Percentiles rank a stretch among this genome's conserved stretches.
Evolutionary conservation across 129 eudicot genomes (phyloP).

Genomic region (Lactuca sativa): DNA sequence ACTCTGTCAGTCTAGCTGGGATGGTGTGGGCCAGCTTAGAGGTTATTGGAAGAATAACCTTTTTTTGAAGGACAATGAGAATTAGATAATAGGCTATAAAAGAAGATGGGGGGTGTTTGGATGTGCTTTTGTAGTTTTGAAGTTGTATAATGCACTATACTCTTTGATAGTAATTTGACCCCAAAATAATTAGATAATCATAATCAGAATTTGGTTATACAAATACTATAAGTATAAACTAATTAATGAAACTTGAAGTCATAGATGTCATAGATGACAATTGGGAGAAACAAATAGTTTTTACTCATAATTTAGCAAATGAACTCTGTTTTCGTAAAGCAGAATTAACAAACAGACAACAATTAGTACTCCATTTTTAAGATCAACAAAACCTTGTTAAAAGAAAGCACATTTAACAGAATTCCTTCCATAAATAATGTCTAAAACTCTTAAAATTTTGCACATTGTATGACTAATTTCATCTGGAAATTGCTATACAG

Average conservation of each 20-base stretch:
- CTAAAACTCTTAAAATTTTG: neutral
- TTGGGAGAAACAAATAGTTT: neutral
- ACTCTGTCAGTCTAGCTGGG: no score
- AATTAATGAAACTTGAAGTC: neutral
- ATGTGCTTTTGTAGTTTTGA: neutral
- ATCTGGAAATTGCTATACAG: conserved; percentile 1
- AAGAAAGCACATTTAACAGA: conserved; percentile 13
- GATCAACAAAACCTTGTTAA: conserved; percentile 2
- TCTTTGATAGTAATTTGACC: neutral
- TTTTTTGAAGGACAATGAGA: neutral
- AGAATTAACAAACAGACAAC: neutral
- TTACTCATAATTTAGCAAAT: neutral
- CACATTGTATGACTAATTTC: conserved; percentile 8
- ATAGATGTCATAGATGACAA: neutral
- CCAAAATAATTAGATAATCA: neutral
- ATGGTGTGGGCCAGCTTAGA: no score
- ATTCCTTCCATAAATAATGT: conserved; percentile 1
- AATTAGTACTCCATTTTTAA: conserved; percentile 7
- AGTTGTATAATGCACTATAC: neutral
- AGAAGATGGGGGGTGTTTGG: neutral
- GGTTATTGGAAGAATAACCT: no score
- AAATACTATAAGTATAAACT: neutral
- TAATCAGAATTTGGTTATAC: neutral
- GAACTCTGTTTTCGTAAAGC: conserved; percentile 13
- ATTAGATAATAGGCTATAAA: no score